phyloP scores from a whole-genome alignment of 768 basidiomycete genomes.

The Naganishia randhawae region DNA sequence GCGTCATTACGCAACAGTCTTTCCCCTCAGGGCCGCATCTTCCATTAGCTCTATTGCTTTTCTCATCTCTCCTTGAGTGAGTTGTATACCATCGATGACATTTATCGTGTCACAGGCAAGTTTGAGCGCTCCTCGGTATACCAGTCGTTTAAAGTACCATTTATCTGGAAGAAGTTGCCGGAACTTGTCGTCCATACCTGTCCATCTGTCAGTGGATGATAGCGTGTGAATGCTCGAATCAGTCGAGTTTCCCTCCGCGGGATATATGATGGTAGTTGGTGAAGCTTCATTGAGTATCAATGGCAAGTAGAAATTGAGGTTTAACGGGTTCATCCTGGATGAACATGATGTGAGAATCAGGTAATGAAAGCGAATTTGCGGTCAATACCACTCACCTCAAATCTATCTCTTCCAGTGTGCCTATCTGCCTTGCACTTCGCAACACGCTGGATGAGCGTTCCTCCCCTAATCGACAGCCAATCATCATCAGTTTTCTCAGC shows the following conservation, averaged over 20 bases:
- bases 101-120: conserved; percentile 63
- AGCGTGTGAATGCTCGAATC: not conserved
- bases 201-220: conserved; percentile 55
- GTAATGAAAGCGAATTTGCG: not conserved
- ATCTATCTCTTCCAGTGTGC: conserved; percentile 82
- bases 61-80: conserved; percentile 75
- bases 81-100: conserved; percentile 79
- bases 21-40: conserved; percentile 13
- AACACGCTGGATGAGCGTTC: conserved; percentile 71
- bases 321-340: conserved; percentile 86
- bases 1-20: not conserved
- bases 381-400: conserved; percentile 62
- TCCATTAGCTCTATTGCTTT: conserved; percentile 66
- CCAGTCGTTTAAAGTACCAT: conserved; percentile 77
- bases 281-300: conserved; percentile 62
- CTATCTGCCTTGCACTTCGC: conserved; percentile 65
- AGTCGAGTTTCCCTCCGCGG: not conserved
- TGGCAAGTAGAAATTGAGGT: conserved; percentile 91
- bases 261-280: conserved; percentile 15
- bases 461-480: conserved; percentile 66
- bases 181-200: conserved; percentile 76
- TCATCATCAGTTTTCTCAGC: conserved; percentile 76
- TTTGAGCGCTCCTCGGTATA: conserved; percentile 87
- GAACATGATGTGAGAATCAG: not conserved
- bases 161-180: conserved; percentile 84